phyloP scores from a whole-genome alignment of 164 flowering plant genomes.

The Brasenia schreberi region DNA sequence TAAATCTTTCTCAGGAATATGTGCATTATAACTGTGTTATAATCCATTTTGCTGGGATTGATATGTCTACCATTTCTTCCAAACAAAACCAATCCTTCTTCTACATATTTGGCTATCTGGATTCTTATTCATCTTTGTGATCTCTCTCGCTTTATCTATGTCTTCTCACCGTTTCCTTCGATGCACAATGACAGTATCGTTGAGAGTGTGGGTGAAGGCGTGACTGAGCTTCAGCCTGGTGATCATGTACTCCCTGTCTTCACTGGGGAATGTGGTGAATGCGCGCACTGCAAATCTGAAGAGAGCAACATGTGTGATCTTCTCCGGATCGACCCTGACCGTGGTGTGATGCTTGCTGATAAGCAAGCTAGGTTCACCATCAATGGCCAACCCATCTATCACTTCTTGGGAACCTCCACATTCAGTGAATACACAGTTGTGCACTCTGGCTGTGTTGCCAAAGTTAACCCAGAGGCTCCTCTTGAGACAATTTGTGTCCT shows the following conservation, averaged over 20 bases:
- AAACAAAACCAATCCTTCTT: not conserved
- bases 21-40: not conserved
- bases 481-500: constrained; percentile 57
- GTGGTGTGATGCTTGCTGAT: constrained; percentile 55
- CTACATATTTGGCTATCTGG: too few relatives aligned
- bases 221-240: constrained; percentile 40
- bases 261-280: constrained; percentile 54
- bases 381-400: constrained; percentile 50
- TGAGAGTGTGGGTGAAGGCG: constrained; percentile 62
- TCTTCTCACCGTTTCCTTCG: not conserved
- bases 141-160: not conserved
- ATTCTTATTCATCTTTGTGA: not conserved
- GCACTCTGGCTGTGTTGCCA: constrained; percentile 44
- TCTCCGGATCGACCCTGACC: constrained; percentile 48
- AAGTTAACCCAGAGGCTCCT: constrained; percentile 49
- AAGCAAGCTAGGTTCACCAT: constrained; percentile 42
- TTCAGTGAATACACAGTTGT: constrained; percentile 50
- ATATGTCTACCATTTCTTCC: not conserved
- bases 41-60: not conserved
- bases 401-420: constrained; percentile 54
- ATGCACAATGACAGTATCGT: constrained; percentile 23
- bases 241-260: constrained; percentile 66
- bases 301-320: constrained; percentile 70
- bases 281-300: constrained; percentile 45
- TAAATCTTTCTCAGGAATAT: not conserved